These are phyloP conservation scores for Penicillium hordei DNA, from an alignment of 2,329 filamentous ascomycete genomes.

Conservation along the genomic window DNA sequence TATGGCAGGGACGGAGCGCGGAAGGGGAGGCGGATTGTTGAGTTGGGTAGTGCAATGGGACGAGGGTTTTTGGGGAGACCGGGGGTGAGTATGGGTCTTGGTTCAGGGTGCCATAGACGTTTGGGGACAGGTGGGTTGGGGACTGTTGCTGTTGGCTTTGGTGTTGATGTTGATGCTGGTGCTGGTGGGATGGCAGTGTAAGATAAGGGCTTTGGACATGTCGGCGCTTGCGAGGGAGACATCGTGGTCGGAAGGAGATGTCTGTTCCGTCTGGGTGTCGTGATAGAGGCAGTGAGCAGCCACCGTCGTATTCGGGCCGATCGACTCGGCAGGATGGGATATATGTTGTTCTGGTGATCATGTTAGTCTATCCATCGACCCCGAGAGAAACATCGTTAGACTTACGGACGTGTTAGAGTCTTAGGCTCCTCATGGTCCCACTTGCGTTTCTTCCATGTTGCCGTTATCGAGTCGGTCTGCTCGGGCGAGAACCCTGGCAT, in stretches of 20 bases:
- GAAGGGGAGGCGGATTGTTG: slow-evolving; percentile 26
- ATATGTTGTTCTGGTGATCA: slow-evolving; percentile 15
- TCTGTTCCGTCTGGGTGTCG: slow-evolving; percentile 18
- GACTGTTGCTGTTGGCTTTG: slow-evolving; percentile 7
- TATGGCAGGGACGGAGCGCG: slow-evolving; percentile 41
- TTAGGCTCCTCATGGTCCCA: slow-evolving; percentile 23
- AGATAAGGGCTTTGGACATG: slow-evolving; percentile 23
- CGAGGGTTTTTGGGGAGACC: slow-evolving; percentile 29
- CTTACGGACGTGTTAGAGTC: slow-evolving; percentile 20
- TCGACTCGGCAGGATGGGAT: slow-evolving; percentile 17
- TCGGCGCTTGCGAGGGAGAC: slow-evolving; percentile 29
- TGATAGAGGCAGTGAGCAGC: slow-evolving; percentile 15
- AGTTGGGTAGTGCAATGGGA: slow-evolving; percentile 24
- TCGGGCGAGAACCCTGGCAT: slow-evolving; percentile 24
- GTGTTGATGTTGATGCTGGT: slow-evolving; percentile 1
- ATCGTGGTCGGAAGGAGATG: slow-evolving; percentile 22
- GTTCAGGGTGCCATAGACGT: slow-evolving; percentile 16
- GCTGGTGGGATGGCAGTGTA: slow-evolving; percentile 10
- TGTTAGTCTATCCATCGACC: neutral
- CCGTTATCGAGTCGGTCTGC: slow-evolving; percentile 13
- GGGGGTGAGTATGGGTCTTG: slow-evolving; percentile 26
- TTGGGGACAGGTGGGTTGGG: slow-evolving; percentile 23
- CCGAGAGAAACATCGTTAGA: neutral
- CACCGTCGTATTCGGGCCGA: slow-evolving; percentile 11
- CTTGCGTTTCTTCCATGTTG: slow-evolving; percentile 27